Conservation (phyloP, 768 basidiomycete species). For the Termitomyces sp. region DNA sequence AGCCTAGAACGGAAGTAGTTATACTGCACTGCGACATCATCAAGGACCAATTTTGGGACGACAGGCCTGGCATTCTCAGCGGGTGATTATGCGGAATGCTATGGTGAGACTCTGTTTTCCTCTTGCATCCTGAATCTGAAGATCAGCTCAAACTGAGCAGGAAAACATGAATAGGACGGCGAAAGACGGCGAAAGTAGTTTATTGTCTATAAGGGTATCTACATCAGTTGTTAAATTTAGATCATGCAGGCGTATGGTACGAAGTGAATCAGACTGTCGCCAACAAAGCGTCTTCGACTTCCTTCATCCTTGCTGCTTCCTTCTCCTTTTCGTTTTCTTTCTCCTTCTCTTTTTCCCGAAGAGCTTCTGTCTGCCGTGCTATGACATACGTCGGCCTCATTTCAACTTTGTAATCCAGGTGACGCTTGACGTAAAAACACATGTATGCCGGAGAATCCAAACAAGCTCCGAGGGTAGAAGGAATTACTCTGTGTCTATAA, state of each 20-base stretch:
- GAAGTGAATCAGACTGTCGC: slow-evolving; percentile 34
- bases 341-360: slow-evolving; percentile 47
- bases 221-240: neutral
- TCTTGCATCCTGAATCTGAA: neutral
- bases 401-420: slow-evolving; percentile 78
- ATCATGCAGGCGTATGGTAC: neutral
- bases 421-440: slow-evolving; percentile 93
- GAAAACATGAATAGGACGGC: neutral
- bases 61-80: slow-evolving; percentile 49
- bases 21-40: slow-evolving; percentile 85
- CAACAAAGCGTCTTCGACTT: slow-evolving; percentile 65
- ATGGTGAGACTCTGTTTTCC: neutral
- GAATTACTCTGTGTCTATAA: slow-evolving; percentile 53
- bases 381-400: slow-evolving; percentile 65
- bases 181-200: neutral
- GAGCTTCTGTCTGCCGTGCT: slow-evolving; percentile 62
- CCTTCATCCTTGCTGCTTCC: slow-evolving; percentile 49
- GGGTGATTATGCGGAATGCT: slow-evolving; percentile 20
- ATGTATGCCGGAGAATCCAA: slow-evolving; percentile 81
- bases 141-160: neutral
- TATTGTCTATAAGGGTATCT: neutral
- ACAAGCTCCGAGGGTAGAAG: slow-evolving; percentile 62
- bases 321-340: slow-evolving; percentile 43
- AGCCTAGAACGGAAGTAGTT: slow-evolving; percentile 41
- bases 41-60: slow-evolving; percentile 74